Conservation (phyloP, 768 basidiomycete genomes). For the Fomitopsis serialis region DNA sequence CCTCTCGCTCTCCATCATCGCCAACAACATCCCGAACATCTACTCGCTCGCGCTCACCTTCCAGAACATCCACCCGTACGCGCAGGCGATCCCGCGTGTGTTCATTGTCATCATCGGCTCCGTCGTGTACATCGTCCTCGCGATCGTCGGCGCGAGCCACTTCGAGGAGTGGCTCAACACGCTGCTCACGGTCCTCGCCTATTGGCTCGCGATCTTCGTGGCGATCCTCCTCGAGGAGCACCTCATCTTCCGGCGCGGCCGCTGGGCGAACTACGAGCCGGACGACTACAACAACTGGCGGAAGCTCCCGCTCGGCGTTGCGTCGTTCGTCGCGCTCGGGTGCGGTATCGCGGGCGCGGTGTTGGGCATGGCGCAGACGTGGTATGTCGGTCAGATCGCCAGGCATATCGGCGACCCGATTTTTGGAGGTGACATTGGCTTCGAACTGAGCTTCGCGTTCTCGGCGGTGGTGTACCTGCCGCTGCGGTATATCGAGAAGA, state of each 20-base stretch:
- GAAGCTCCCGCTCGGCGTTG: slow-evolving; percentile 33
- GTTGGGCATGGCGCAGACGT: slow-evolving; percentile 30
- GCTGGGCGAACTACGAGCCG: slow-evolving; percentile 30
- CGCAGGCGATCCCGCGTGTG: slow-evolving; percentile 32
- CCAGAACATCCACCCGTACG: slow-evolving; percentile 30
- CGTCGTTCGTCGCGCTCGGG: slow-evolving; percentile 28
- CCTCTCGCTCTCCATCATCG: slow-evolving; percentile 34
- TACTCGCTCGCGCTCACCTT: slow-evolving; percentile 39
- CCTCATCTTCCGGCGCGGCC: slow-evolving; percentile 36
- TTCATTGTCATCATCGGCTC: slow-evolving; percentile 28
- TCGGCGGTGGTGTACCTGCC: slow-evolving; percentile 20
- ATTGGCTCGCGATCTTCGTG: slow-evolving; percentile 42
- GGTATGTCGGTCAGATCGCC: slow-evolving; percentile 26
- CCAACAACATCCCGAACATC: slow-evolving; percentile 38
- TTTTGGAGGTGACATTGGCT: slow-evolving; percentile 28
- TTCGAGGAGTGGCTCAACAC: slow-evolving; percentile 35
- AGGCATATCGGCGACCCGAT: slow-evolving; percentile 16
- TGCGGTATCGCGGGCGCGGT: slow-evolving; percentile 35
- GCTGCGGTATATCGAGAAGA: slow-evolving; percentile 10
- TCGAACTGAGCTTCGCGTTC: slow-evolving; percentile 29
- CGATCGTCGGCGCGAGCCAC: slow-evolving; percentile 34
- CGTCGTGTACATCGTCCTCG: slow-evolving; percentile 34
- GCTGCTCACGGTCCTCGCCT: slow-evolving; percentile 25
- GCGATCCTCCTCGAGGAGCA: slow-evolving; percentile 40
- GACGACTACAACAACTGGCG: slow-evolving; percentile 27